Base-by-base conservation (phyloP, 768 basidiomycete species). In the Lactarius sp. region DNA sequence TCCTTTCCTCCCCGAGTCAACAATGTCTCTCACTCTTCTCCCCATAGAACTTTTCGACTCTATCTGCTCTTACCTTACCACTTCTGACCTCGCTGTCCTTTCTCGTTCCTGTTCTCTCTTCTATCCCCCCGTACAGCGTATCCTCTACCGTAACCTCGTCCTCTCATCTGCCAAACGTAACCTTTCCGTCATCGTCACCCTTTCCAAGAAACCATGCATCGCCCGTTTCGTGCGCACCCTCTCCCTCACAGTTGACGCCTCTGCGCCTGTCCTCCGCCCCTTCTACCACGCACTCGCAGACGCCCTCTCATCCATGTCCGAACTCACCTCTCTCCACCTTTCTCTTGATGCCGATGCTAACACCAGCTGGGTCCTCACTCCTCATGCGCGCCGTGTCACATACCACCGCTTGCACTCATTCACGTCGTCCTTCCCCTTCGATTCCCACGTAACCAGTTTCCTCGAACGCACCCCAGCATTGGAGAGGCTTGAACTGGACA, bases 151-250 rank as follows among this genome's bases (percentile, higher is more conserved):
- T 59, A 73, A 81, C 69, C 68, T 90, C 66, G 71, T 75, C 55
- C 67, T 84, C 58, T 79, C 83, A 36, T 68, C 77, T 7, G 69
- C 73, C 64, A 74, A 78, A 4, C 75, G 72, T 68, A 83, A 83
- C 66, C 77, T 83, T 62, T 56, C 72, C 66, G 75, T 83, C 71
- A 75, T 88, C 60, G 62, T 73, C 65, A 82, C 85, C 59, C 83
- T 91, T 64, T 84, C 87, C 10, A 70, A 70, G 22, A 80, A 76
- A 27, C 82, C 84, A n/a, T 74, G 75, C 59, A 72, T 90, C 69
- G 87, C 88, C 0, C 76, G 74, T 65, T 75, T 79, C 70, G 90
- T 92, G 58, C 81, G 85, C 69, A 76, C 79, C 36, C 85, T 91
- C 68, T 73, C 83, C 68, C 71, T 91, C 70, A 78, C 79, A 62